Evolutionary conservation across 116 monocot genomes (phyloP).

Genomic region (Trichopus zeylanicus): DNA sequence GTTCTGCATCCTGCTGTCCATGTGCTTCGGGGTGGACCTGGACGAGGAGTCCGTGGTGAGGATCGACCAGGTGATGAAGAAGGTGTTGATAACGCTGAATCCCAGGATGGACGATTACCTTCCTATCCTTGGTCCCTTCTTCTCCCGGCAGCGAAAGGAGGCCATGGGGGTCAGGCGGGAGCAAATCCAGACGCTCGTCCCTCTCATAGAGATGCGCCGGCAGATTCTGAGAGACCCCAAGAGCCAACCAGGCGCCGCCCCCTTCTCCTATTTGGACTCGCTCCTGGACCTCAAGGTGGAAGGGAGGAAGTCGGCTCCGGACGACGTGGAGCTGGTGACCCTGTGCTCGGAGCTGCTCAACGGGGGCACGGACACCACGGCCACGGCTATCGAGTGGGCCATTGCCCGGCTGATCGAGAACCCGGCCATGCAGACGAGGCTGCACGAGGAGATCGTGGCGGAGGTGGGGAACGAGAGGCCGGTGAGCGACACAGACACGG

Average conservation of each 20-base stretch:
- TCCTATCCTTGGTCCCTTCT: conserved; percentile 62
- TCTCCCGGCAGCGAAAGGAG: conserved; percentile 31
- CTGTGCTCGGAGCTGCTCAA: conserved; percentile 86
- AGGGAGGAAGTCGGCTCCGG: conserved; percentile 34
- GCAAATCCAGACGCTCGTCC: conserved; percentile 42
- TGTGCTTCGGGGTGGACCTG: conserved; percentile 81
- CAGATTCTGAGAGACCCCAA: conserved; percentile 18
- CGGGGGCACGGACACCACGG: conserved; percentile 91
- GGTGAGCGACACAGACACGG: conserved; percentile 61
- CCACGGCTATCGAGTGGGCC: conserved; percentile 84
- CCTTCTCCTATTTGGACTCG: conserved; percentile 87
- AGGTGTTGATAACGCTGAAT: conserved; percentile 44
- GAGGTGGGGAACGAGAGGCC: conserved; percentile 13
- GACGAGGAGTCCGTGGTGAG: conserved; percentile 36
- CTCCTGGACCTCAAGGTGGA: conserved; percentile 74
- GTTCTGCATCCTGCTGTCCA: conserved; percentile 77
- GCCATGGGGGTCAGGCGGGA: conserved; percentile 30
- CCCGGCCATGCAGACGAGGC: conserved; percentile 42
- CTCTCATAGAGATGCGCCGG: conserved; percentile 51
- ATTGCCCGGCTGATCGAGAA: conserved; percentile 67
- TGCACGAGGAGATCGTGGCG: conserved; percentile 27
- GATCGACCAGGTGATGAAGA: conserved; percentile 57
- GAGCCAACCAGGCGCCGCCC: not conserved
- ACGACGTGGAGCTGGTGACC: conserved; percentile 54
- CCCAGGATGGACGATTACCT: conserved; percentile 79